Percentiles rank a stretch among this genome's conserved stretches.
phyloP scores from a whole-genome alignment of 2,329 filamentous ascomycete genomes.

The Phaeophleospora eucalypticola region DNA sequence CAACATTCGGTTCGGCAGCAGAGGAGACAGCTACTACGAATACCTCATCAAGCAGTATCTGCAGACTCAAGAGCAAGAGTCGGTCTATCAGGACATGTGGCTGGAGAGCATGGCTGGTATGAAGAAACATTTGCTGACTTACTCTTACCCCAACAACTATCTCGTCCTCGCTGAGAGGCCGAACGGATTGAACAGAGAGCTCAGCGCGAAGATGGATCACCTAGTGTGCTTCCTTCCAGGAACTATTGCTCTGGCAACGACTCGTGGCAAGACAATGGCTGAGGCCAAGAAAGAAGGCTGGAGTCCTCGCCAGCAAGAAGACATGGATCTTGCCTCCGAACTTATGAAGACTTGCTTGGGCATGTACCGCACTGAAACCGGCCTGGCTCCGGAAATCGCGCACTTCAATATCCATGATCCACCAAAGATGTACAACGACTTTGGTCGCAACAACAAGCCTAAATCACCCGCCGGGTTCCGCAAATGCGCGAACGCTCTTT shows the following conservation, averaged over 20 bases:
- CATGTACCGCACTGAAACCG: constrained; percentile 92
- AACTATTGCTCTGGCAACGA: constrained; percentile 85
- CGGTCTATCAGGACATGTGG: constrained; percentile 90
- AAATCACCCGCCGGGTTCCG: constrained; percentile 45
- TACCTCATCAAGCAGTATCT: constrained; percentile 98
- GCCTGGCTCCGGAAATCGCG: constrained; percentile 90
- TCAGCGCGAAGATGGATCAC: constrained; percentile 95
- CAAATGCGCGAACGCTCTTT: constrained; percentile 25
- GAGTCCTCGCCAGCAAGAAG: constrained; percentile 74
- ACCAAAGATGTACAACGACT: constrained; percentile 59
- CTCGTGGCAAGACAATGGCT: constrained; percentile 69
- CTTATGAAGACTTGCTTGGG: constrained; percentile 97
- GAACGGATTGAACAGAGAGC: constrained; percentile 58
- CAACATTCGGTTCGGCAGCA: constrained; percentile 87
- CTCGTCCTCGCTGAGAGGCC: constrained; percentile 90
- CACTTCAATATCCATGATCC: constrained; percentile 76
- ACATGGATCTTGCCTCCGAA: constrained; percentile 82
- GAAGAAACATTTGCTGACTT: constrained; percentile 87
- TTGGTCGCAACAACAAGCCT: constrained; percentile 41
- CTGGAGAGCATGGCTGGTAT: constrained; percentile 77
- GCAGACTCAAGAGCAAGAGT: constrained; percentile 82
- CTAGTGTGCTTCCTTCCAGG: constrained; percentile 96
- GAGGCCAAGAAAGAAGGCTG: constrained; percentile 71
- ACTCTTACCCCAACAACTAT: constrained; percentile 72
- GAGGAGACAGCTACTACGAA: constrained; percentile 97